Evolutionary conservation across 768 basidiomycete genomes (phyloP), one percentile per base, ranked within the genome.

Genomic region (Coprinopsis strossmayeri): DNA sequence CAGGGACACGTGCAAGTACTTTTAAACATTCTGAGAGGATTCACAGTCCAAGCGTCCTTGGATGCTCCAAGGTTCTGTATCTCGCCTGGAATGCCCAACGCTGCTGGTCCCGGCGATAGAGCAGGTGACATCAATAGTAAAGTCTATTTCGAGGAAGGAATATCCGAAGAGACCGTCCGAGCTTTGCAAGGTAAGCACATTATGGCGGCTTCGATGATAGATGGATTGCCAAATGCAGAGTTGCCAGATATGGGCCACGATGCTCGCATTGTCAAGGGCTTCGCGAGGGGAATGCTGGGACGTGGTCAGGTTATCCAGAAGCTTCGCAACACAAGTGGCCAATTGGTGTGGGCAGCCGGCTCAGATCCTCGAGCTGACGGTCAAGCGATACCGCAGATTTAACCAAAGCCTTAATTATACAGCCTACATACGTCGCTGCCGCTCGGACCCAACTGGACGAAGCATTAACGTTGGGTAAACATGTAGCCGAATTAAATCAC

Each of bases 11-110:
- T 98, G 2, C 96, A 99, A 66, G 93, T 97, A 5, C 72, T 98
- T 21, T 66, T 97, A 24, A 96, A 93, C 61, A 77, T 96, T 45
- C 75, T 97, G 23, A 79, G 92, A 39, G 94, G 94, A 1, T 90
- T 81, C 63, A 87, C 83, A 1, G 77, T 82, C 0, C 96, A 99
- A 67, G 81, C 89, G 2, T 89, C 93, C 12, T 78, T 99, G 30
- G 95, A 97, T 65, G 87, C 92, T 0, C 95, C 94, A 7, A 82
- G 95, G 12, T 96, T 98, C 70, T 98, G 94, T 61, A 97, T 98
- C 50, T 93, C 91, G 12, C 79, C 91, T 15, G 88, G 87, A 21
- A 76, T 74, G 48, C 86, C 89, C 0, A 82, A 86, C 53, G 63
- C 70, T 25, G 64, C 69, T 7, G 71, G 63, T 66, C 21, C 24